A percentile compares a stretch with the other conserved stretches of the same genome.
These are phyloP conservation scores for Micractinium sp. DNA, from an alignment of 139 green algal species.

Conservation along the genomic window DNA sequence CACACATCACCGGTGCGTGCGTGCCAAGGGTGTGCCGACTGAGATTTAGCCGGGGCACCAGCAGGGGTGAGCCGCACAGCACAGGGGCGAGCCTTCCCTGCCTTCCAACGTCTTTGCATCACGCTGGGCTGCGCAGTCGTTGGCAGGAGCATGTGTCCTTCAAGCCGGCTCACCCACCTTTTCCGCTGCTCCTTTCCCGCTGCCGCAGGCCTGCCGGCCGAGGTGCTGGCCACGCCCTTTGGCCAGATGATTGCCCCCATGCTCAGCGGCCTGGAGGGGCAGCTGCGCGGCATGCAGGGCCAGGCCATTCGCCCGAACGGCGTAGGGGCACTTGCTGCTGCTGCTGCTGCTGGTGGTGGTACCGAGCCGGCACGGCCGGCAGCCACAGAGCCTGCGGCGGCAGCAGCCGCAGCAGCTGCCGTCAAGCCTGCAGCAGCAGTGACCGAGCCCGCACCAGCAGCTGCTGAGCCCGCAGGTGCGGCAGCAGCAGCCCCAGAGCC, in stretches of 20 bases:
- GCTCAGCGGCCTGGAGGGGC: conserved; percentile 43
- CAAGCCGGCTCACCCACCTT: not conserved
- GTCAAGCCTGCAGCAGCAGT: not conserved
- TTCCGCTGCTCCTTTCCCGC: not conserved
- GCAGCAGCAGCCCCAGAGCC: not conserved
- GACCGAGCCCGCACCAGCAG: not conserved
- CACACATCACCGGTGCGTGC: conserved; percentile 48
- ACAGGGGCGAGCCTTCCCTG: too few species aligned
- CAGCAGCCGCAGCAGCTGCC: not conserved
- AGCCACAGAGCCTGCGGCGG: not conserved
- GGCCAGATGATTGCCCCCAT: conserved; percentile 60
- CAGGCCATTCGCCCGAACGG: not conserved
- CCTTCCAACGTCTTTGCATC: too few species aligned
- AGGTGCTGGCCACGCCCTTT: conserved; percentile 57
- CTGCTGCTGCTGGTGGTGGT: not conserved
- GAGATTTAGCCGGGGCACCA: too few species aligned
- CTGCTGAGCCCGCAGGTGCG: not conserved
- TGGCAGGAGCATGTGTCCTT: too few species aligned
- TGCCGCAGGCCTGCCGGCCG: conserved; percentile 34
- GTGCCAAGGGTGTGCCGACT: too few species aligned
- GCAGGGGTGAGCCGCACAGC: too few species aligned
- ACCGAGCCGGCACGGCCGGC: not conserved
- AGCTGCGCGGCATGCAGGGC: conserved; percentile 21
- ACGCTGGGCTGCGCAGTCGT: too few species aligned
- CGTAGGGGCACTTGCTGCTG: not conserved